phyloP scores from a whole-genome alignment of 257 asterid genomes.

The Rauvolfia tetraphylla region DNA sequence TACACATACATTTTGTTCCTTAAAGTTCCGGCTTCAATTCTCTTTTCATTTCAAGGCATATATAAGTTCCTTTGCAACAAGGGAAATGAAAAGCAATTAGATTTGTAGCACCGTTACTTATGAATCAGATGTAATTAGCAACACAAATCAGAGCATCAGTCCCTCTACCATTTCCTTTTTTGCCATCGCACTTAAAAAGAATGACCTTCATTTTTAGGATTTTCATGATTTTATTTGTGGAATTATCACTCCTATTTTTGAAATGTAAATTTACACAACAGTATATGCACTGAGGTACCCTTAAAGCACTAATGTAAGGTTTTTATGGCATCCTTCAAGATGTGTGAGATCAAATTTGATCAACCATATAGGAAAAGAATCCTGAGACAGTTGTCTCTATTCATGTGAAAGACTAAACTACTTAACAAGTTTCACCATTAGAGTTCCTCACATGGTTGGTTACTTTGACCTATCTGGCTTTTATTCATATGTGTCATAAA shows the following conservation, averaged over 20 bases:
- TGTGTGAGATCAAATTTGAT: too few relatives aligned
- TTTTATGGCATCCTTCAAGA: background rate
- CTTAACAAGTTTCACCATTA: too few relatives aligned
- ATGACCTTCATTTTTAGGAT: background rate
- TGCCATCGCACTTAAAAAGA: background rate
- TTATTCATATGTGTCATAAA: too few relatives aligned
- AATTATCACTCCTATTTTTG: background rate
- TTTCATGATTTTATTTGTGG: background rate
- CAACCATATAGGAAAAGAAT: too few relatives aligned
- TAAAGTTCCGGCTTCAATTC: background rate
- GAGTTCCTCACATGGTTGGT: background rate
- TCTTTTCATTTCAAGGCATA: background rate
- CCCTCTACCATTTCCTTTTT: background rate
- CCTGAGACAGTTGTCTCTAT: too few relatives aligned
- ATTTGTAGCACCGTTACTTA: background rate
- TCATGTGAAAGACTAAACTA: too few relatives aligned
- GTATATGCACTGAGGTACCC: background rate
- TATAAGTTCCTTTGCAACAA: background rate
- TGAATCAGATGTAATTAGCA: background rate
- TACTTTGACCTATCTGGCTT: background rate
- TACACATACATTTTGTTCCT: background rate
- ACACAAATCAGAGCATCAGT: too few relatives aligned
- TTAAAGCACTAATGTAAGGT: background rate
- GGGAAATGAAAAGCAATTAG: background rate
- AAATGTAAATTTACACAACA: background rate